Conservation (phyloP, 148 eudicot genomes). For the Rhododendron griersonianum region DNA sequence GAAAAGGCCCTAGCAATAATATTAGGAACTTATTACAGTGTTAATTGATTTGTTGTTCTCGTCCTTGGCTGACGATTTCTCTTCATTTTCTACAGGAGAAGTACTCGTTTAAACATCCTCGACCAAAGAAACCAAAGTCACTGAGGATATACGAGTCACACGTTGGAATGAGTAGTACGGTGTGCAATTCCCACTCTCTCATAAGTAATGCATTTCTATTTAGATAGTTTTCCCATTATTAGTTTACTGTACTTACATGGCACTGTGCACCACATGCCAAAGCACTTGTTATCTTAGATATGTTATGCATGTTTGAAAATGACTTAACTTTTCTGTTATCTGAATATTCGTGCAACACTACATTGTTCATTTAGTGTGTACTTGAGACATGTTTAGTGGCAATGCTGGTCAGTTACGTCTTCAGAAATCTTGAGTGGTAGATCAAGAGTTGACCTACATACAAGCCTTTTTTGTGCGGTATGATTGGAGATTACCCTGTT, state of each 20-base stretch:
- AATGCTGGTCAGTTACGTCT: background rate
- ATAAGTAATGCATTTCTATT: conserved; percentile 2
- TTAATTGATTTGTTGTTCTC: background rate
- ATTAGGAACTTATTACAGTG: background rate
- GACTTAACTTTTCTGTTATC: background rate
- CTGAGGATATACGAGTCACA: conserved; percentile 91
- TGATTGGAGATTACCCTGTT: background rate
- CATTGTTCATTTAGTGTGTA: background rate
- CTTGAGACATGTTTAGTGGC: background rate
- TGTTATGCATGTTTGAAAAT: background rate
- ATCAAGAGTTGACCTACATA: background rate
- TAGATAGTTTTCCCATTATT: background rate
- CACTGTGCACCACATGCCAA: background rate
- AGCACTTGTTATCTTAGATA: background rate
- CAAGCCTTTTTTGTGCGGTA: background rate
- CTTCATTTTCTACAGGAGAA: conserved; percentile 53
- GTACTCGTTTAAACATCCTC: conserved; percentile 80
- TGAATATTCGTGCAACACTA: background rate
- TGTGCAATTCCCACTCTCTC: conserved; percentile 37
- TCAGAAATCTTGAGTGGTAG: background rate
- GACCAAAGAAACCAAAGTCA: conserved; percentile 84
- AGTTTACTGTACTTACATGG: background rate
- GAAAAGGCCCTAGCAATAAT: background rate
- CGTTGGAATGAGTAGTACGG: conserved; percentile 99
- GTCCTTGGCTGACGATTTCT: conserved; percentile 9